Conservation (phyloP, 441 rosid genomes). For the Flueggea neowawraea region DNA sequence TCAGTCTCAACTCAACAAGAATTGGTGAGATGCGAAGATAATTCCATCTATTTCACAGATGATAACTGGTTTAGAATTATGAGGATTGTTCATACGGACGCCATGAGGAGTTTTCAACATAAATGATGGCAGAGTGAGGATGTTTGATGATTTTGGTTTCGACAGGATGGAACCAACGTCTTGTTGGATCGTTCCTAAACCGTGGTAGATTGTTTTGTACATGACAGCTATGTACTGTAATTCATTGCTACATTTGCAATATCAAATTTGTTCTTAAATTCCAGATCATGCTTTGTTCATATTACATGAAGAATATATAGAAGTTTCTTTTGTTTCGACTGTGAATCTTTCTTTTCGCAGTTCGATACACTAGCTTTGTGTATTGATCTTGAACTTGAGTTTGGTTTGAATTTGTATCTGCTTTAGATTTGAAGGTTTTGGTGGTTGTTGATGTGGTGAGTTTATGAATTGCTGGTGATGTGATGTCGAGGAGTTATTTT, state of each 20-base stretch:
- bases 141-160: neutral
- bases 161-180: too few species aligned
- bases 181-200: too few species aligned
- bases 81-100: constrained; percentile 1
- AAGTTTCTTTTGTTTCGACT: too few species aligned
- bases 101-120: neutral
- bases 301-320: too few species aligned
- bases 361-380: constrained; percentile 1
- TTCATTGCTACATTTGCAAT: too few species aligned
- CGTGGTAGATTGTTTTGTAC: too few species aligned
- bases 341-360: constrained; percentile 19
- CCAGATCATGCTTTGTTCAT: too few species aligned
- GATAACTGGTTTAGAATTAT: neutral
- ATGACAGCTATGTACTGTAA: too few species aligned
- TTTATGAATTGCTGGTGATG: constrained; percentile 36
- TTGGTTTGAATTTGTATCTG: neutral
- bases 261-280: too few species aligned
- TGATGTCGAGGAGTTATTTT: constrained; percentile 22
- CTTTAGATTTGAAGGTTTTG: too few species aligned
- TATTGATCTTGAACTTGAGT: too few species aligned
- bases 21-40: neutral
- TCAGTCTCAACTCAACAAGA: neutral
- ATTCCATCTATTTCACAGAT: neutral
- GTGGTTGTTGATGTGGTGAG: too few species aligned
- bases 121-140: neutral